These are phyloP conservation scores for Coniochaeta hoffmannii DNA, from an alignment of 2,329 filamentous ascomycete genomes.

Conservation along the genomic window DNA sequence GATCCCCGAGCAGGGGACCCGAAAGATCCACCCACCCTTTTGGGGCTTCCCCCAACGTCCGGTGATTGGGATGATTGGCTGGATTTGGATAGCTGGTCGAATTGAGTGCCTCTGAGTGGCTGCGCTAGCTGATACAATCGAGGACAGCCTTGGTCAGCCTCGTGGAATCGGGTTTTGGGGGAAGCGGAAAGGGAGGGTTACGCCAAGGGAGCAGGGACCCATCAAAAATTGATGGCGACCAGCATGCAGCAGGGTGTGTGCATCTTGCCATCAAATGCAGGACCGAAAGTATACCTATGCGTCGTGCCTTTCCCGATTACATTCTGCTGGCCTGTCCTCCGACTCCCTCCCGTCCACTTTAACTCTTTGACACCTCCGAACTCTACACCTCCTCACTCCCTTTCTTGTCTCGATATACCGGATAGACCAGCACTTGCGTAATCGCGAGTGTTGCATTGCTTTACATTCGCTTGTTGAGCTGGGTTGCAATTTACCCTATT, in stretches of 20 bases:
- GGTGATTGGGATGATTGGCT: conserved; percentile 12
- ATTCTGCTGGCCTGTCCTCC: background rate
- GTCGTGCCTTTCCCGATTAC: background rate
- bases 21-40: background rate
- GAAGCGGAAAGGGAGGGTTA: background rate
- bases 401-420: conserved; percentile 1
- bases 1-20: background rate
- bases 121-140: background rate
- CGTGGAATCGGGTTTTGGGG: conserved; percentile 5
- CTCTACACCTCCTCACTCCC: background rate
- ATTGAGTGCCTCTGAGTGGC: conserved; percentile 3
- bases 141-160: conserved; percentile 2
- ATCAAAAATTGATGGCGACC: conserved; percentile 1
- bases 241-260: background rate
- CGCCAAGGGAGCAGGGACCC: background rate
- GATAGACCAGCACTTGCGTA: background rate
- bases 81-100: conserved; percentile 2
- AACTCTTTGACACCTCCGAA: background rate
- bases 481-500: background rate
- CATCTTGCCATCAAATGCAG: background rate
- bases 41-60: conserved; percentile 20
- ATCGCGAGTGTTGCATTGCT: background rate
- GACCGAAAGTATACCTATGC: background rate
- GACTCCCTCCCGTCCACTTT: background rate
- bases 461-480: background rate